phyloP scores from a whole-genome alignment of 768 basidiomycete genomes.

The Boletus reticuloceps region DNA sequence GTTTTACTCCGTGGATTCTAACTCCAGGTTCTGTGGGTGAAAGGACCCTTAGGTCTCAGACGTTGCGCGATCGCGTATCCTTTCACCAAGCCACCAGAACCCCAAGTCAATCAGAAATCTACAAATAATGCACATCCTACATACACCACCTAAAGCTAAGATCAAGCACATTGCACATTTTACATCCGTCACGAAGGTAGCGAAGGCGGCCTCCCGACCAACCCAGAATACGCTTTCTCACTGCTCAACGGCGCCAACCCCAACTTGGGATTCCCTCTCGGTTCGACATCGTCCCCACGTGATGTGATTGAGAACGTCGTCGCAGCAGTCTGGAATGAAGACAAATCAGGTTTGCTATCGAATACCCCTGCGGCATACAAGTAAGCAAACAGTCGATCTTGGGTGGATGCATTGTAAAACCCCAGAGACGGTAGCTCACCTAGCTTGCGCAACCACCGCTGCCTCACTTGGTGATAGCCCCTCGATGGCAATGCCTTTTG shows the following conservation, averaged over 20 bases:
- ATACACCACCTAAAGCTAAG: not conserved
- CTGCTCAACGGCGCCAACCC: constrained; percentile 39
- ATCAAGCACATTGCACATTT: constrained; percentile 9
- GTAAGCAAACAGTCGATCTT: not conserved
- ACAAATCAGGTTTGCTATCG: constrained; percentile 36
- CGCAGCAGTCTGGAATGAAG: constrained; percentile 31
- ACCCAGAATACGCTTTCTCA: constrained; percentile 29
- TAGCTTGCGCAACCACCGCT: constrained; percentile 41
- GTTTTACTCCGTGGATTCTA: too few relatives aligned
- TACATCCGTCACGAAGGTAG: constrained; percentile 14
- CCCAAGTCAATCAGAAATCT: not conserved
- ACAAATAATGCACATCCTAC: not conserved
- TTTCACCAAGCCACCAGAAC: too few relatives aligned
- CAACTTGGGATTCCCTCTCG: constrained; percentile 35
- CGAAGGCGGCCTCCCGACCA: constrained; percentile 20
- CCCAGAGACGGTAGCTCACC: constrained; percentile 19
- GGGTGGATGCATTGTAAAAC: not conserved
- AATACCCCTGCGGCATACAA: constrained; percentile 25
- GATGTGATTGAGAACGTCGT: constrained; percentile 12
- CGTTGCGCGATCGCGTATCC: too few relatives aligned
- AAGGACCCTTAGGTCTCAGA: too few relatives aligned
- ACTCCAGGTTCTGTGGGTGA: too few relatives aligned
- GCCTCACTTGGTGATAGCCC: constrained; percentile 43
- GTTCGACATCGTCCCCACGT: constrained; percentile 17
- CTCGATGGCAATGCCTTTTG: constrained; percentile 40